phyloP scores from a whole-genome alignment of 2,329 filamentous ascomycete species.

The Talaromyces sp. region DNA sequence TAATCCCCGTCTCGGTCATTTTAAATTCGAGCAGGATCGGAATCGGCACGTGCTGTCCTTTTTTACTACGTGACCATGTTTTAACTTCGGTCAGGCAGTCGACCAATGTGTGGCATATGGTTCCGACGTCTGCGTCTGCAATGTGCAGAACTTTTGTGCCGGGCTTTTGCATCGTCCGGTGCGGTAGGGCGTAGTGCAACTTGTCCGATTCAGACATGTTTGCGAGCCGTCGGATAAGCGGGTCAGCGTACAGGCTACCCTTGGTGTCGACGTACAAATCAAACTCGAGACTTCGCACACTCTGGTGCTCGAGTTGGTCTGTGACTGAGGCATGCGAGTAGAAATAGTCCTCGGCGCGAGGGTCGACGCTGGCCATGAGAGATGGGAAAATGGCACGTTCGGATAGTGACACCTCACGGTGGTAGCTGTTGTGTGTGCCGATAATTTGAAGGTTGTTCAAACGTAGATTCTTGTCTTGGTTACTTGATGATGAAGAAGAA shows the following conservation, averaged over 20 bases:
- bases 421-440: slow-evolving; percentile 13
- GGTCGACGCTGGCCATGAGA: slow-evolving; percentile 10
- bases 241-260: slow-evolving; percentile 9
- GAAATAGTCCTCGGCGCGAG: slow-evolving; percentile 6
- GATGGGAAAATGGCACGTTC: slow-evolving; percentile 8
- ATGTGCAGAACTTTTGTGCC: slow-evolving; percentile 13
- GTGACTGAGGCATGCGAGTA: slow-evolving; percentile 14
- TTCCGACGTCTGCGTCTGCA: slow-evolving; percentile 12
- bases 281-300: slow-evolving; percentile 12
- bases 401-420: slow-evolving; percentile 11
- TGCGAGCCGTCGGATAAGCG: slow-evolving; percentile 10
- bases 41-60: slow-evolving; percentile 9
- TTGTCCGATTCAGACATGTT: slow-evolving; percentile 12
- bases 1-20: slow-evolving; percentile 8
- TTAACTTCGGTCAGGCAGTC: slow-evolving; percentile 12
- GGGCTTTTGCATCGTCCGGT: slow-evolving; percentile 7
- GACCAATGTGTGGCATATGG: slow-evolving; percentile 11
- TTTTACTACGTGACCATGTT: slow-evolving; percentile 3
- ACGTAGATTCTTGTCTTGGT: slow-evolving; percentile 5
- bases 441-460: slow-evolving; percentile 12
- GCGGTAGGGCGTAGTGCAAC: slow-evolving; percentile 9
- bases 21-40: slow-evolving; percentile 14
- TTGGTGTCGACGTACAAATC: slow-evolving; percentile 10
- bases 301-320: slow-evolving; percentile 11
- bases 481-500: not conserved